Percentiles rank a stretch among this genome's conserved stretches.
phyloP scores from a whole-genome alignment of 352 stramenopile genomes.

The Phytopythium ostracodes region DNA sequence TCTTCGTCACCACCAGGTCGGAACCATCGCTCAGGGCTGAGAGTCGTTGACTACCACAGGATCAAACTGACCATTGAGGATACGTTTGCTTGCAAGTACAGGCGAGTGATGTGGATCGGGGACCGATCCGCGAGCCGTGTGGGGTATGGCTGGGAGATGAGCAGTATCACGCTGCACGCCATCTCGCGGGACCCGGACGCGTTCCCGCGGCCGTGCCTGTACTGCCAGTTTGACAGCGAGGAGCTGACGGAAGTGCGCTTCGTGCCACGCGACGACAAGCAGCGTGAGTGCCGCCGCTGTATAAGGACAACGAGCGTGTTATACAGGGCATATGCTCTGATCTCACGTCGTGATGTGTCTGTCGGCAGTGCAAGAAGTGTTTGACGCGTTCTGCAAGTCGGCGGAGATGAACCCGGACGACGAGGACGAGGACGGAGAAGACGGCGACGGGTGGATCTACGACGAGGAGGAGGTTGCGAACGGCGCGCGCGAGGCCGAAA shows the following conservation, averaged over 20 bases:
- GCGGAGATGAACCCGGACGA: slow-evolving; percentile 83
- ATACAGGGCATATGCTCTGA: too few species aligned
- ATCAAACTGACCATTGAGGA: not conserved
- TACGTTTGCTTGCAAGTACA: slow-evolving; percentile 5
- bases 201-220: slow-evolving; percentile 69
- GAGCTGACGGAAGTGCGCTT: slow-evolving; percentile 74
- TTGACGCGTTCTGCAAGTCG: slow-evolving; percentile 73
- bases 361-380: slow-evolving; percentile 59
- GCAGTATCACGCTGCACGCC: slow-evolving; percentile 61
- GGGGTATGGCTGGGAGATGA: slow-evolving; percentile 77
- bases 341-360: slow-evolving; percentile 6
- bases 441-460: slow-evolving; percentile 75
- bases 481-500: slow-evolving; percentile 52
- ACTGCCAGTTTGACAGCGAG: slow-evolving; percentile 76
- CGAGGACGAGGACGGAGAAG: slow-evolving; percentile 37
- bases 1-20: slow-evolving; percentile 42
- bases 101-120: slow-evolving; percentile 64
- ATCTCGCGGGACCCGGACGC: slow-evolving; percentile 64
- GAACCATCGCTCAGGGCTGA: not conserved
- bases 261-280: slow-evolving; percentile 58
- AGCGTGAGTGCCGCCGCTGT: slow-evolving; percentile 29
- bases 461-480: slow-evolving; percentile 71
- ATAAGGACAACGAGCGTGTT: not conserved
- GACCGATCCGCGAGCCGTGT: slow-evolving; percentile 26
- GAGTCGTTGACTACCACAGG: too few species aligned